A percentile compares a stretch with the other conserved stretches of the same genome.
Conservation (phyloP, 352 stramenopile species). For the Phytopythium aichiense region DNA sequence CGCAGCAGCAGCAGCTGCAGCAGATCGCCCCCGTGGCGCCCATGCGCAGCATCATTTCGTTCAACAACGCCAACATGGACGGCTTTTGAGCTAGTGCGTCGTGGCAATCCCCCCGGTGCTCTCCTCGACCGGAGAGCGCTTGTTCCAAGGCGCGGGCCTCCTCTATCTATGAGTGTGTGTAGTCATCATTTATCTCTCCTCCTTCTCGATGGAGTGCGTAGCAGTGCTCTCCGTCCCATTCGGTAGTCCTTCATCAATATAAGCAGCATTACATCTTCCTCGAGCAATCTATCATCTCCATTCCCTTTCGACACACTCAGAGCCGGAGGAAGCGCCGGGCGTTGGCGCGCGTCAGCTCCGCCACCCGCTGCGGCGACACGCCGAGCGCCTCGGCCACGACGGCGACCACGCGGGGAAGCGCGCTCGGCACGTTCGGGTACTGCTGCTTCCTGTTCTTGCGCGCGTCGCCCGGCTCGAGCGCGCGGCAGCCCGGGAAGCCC, state of each 20-base stretch:
- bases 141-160: neutral
- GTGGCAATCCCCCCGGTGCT: neutral
- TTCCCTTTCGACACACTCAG: neutral
- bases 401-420: constrained; percentile 53
- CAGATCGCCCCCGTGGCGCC: neutral
- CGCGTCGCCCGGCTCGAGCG: constrained; percentile 15
- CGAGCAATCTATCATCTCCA: neutral
- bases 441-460: constrained; percentile 47
- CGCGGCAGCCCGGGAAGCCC: constrained; percentile 69
- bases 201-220: neutral
- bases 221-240: neutral
- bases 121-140: neutral
- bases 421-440: constrained; percentile 76
- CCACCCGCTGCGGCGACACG: constrained; percentile 48
- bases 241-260: neutral
- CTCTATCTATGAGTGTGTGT: constrained; percentile 8
- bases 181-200: constrained; percentile 2
- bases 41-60: constrained; percentile 59
- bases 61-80: constrained; percentile 40
- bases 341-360: constrained; percentile 55
- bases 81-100: neutral
- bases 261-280: neutral
- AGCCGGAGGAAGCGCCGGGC: constrained; percentile 68
- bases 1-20: neutral
- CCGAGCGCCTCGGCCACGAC: constrained; percentile 46